Base-by-base conservation (phyloP, 306 rosid genomes). In the Bauhinia variegata region DNA sequence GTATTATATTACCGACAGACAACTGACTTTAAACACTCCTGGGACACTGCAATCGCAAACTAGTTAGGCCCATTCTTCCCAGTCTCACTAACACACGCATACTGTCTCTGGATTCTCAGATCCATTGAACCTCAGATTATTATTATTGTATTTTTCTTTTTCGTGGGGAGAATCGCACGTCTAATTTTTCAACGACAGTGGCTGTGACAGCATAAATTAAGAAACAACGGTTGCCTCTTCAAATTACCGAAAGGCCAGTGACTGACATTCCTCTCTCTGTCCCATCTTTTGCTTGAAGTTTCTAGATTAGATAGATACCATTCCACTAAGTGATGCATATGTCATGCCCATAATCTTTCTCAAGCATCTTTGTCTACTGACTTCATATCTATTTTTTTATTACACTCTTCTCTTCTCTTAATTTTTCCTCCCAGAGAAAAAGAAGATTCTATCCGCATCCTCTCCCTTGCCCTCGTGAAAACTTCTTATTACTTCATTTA, bases 171-270 rank as follows among this genome's bases (percentile, higher is more conserved):
- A 36, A 36, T 36, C 9, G 41, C 41, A 5, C 41, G 5, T 5
- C 41, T 6, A 11, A 41, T 41, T 9, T 4, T 7, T 9, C 12
- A 8, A 7, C 4, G n/a, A n/a, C 4, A 9, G 12, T 41, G 47
- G 2, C 41, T 10, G 11, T 41, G 4, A 4, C 47, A 41, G 12
- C 11, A 1, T 41, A 8, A 41, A n/a, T n/a, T n/a, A n/a, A 9
- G 41, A 5, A 8, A 8, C 41, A 36, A 2, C 14, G 6, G 4
- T 55, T 72, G 79, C 9, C 78, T 19, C 66, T 69, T 78, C 14
- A 2, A 47, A 56, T 14, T 17, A 34, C 60, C 14, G 43, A 60
- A 56, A 43, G 63, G 65, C 12, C 56, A 58, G 9, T 42, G n/a
- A 58, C 54, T 54, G 59, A 60, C 60, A 37, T 66, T 60, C 14